A percentile compares a stretch with the other conserved stretches of the same genome.
Conservation (phyloP, 2,329 filamentous ascomycete genomes). For the Ophiocordyceps camponoti-saundersi region DNA sequence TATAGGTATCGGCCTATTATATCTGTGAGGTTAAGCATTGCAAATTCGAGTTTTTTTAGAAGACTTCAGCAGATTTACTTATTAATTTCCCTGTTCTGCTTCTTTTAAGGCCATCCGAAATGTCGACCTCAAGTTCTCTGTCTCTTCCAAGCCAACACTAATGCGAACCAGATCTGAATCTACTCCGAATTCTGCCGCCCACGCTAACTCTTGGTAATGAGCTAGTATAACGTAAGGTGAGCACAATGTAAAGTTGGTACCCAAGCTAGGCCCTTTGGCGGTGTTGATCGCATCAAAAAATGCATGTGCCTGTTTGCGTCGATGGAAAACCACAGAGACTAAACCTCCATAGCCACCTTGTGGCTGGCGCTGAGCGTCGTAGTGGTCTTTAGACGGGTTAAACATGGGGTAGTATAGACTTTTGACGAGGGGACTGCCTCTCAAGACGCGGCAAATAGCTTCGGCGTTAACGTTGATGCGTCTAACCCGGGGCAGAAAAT, state of each 20-base stretch:
- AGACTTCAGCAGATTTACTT: too few relatives aligned
- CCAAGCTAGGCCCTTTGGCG: constrained; percentile 83
- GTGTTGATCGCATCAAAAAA: constrained; percentile 82
- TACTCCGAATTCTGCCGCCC: constrained; percentile 70
- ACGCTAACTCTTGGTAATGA: constrained; percentile 84
- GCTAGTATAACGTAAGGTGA: constrained; percentile 85
- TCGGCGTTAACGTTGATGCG: constrained; percentile 78
- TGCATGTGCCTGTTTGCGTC: constrained; percentile 49
- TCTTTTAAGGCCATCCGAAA: constrained; percentile 24
- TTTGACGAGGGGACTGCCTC: constrained; percentile 46
- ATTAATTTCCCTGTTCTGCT: too few relatives aligned
- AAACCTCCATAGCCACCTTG: constrained; percentile 79
- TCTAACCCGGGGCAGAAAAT: constrained; percentile 69
- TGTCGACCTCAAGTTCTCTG: constrained; percentile 40
- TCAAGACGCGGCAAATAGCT: constrained; percentile 58
- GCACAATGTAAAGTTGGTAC: constrained; percentile 89
- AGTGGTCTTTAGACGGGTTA: constrained; percentile 50
- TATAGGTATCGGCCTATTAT: too few relatives aligned
- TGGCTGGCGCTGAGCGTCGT: constrained; percentile 60
- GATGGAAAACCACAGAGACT: constrained; percentile 67
- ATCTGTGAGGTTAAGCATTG: too few relatives aligned
- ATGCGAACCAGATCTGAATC: constrained; percentile 67
- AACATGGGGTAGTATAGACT: constrained; percentile 76
- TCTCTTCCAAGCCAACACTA: constrained; percentile 79
- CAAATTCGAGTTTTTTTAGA: too few relatives aligned